phyloP scores from a whole-genome alignment of 1,284 basidiomycete genomes.

The Athelia psychrophila region DNA sequence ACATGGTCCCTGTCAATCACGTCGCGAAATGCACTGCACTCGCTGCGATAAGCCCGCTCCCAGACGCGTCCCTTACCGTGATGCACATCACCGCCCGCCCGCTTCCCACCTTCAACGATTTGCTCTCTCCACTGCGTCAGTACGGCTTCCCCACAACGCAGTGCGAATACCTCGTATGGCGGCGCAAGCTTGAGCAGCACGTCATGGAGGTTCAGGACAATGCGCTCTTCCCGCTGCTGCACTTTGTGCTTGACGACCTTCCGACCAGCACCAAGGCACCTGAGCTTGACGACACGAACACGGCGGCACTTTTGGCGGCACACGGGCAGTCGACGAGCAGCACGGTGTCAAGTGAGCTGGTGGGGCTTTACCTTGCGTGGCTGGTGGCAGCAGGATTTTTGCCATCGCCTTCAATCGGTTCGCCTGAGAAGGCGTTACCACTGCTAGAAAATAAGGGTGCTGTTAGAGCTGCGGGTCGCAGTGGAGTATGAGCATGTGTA shows the following conservation, averaged over 20 bases:
- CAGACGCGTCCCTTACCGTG: conserved; percentile 59
- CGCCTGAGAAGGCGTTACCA: conserved; percentile 46
- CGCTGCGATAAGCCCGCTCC: conserved; percentile 60
- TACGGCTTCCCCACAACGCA: conserved; percentile 84
- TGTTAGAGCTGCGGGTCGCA: conserved; percentile 45
- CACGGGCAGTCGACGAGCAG: conserved; percentile 41
- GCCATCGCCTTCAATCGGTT: conserved; percentile 48
- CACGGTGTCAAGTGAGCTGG: conserved; percentile 76
- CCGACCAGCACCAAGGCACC: conserved; percentile 96
- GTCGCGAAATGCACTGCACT: conserved; percentile 84
- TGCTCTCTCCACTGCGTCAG: conserved; percentile 72
- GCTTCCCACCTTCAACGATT: conserved; percentile 85
- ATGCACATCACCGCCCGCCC: conserved; percentile 90
- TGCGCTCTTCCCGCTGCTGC: conserved; percentile 94
- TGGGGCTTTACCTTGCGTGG: conserved; percentile 95
- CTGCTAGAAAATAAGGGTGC: conserved; percentile 23
- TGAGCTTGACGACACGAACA: conserved; percentile 88
- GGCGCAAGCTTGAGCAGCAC: conserved; percentile 90
- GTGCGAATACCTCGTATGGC: conserved; percentile 92
- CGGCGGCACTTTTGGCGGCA: conserved; percentile 59
- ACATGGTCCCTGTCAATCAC: conserved; percentile 98
- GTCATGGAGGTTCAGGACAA: conserved; percentile 94
- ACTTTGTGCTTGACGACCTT: conserved; percentile 96
- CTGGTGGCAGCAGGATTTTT: conserved; percentile 87
- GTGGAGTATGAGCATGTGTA: conserved; percentile 30